phyloP scores from a whole-genome alignment of 371 early-diverging fungal species.

The Ordospora pajunii region DNA sequence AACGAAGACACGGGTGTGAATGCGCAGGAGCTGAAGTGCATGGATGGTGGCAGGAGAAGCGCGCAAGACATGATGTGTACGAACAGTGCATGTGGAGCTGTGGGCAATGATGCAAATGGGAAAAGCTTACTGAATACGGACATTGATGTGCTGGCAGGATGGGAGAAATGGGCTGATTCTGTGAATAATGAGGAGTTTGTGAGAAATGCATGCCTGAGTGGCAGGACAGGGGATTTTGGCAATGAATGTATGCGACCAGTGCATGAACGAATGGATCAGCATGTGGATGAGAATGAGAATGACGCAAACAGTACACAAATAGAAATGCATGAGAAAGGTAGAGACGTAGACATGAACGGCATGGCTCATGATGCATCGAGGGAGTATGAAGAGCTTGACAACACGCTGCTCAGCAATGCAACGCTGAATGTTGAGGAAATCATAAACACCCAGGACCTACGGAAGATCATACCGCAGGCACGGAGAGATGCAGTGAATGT shows the following conservation, averaged over 20 bases:
- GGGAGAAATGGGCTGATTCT: no score
- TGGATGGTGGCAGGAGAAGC: not conserved
- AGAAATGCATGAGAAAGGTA: not conserved
- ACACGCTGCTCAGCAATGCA: conserved; percentile 22
- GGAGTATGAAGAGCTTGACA: not conserved
- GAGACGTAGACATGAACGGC: not conserved
- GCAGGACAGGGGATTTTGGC: no score
- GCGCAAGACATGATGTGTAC: not conserved
- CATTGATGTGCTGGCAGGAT: no score
- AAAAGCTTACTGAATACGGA: not conserved
- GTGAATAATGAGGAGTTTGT: no score
- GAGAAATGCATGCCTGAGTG: no score
- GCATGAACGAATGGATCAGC: no score
- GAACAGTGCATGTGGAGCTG: not conserved
- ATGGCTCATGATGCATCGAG: not conserved
- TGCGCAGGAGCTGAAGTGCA: not conserved
- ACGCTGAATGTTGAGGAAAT: conserved; percentile 31
- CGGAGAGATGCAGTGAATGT: conserved; percentile 24
- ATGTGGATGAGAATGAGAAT: not conserved
- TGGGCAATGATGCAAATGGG: not conserved
- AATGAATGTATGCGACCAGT: no score
- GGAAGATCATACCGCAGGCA: conserved; percentile 25
- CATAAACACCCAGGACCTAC: conserved; percentile 45
- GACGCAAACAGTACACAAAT: not conserved
- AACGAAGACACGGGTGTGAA: no score